Percentiles rank a stretch among this genome's conserved stretches.
These are phyloP conservation scores for Ramaria rubella DNA, from an alignment of 768 basidiomycete genomes.

Conservation along the genomic window DNA sequence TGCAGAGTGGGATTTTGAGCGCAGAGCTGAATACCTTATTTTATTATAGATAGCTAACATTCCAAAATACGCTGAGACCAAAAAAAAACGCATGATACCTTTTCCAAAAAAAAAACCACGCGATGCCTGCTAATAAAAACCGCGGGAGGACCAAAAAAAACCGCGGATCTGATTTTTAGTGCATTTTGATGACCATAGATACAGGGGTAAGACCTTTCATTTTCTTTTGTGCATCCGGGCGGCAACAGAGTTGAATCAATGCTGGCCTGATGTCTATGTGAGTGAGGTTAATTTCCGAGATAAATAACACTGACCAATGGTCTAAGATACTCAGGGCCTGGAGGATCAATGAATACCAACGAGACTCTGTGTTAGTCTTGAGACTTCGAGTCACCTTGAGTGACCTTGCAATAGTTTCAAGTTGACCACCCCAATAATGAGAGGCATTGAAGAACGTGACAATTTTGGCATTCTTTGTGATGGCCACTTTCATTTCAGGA, in stretches of 20 bases:
- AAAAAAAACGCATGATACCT: too few relatives aligned
- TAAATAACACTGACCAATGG: constrained; percentile 11
- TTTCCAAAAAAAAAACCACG: too few relatives aligned
- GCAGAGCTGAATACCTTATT: too few relatives aligned
- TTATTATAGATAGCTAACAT: too few relatives aligned
- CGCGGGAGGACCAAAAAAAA: too few relatives aligned
- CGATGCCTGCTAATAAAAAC: too few relatives aligned
- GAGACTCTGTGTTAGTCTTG: constrained; percentile 22
- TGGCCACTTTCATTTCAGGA: constrained; percentile 19
- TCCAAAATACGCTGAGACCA: too few relatives aligned
- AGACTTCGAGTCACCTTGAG: constrained; percentile 11
- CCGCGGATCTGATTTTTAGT: too few relatives aligned
- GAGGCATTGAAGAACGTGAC: constrained; percentile 28
- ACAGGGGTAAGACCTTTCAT: neutral
- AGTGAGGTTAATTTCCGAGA: neutral
- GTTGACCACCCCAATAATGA: constrained; percentile 32
- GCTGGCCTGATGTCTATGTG: constrained; percentile 6
- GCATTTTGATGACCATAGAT: too few relatives aligned
- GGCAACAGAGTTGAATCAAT: constrained; percentile 10
- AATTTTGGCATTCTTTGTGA: constrained; percentile 18
- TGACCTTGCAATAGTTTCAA: constrained; percentile 14
- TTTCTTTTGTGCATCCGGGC: constrained; percentile 15
- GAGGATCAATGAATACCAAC: constrained; percentile 22
- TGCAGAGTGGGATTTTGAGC: too few relatives aligned
- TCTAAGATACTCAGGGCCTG: constrained; percentile 20